Conservation (phyloP, 1,284 basidiomycete species). For the Austropuccinia psidii region DNA sequence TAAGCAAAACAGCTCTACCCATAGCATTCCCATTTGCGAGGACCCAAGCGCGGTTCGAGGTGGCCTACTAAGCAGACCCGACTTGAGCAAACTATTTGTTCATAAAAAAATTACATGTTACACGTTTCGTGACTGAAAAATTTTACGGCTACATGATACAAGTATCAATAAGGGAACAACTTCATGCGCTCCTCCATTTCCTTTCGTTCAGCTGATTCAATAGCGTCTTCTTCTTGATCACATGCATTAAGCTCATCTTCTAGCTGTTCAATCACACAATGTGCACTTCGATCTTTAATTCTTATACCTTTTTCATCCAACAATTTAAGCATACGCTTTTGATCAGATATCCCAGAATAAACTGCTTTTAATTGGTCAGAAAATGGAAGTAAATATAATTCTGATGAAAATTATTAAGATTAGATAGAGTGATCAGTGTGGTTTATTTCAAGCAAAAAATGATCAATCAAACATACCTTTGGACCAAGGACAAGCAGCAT, state of each 20-base stretch:
- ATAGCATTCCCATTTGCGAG: too few species aligned
- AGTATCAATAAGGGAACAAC: constrained; percentile 60
- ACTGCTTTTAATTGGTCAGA: constrained; percentile 58
- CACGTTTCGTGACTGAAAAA: neutral
- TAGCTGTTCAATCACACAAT: constrained; percentile 52
- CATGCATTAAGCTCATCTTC: constrained; percentile 49
- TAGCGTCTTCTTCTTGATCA: constrained; percentile 52
- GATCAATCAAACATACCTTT: constrained; percentile 56
- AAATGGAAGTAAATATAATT: constrained; percentile 78
- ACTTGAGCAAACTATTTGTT: neutral
- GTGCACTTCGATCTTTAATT: constrained; percentile 61
- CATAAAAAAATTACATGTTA: neutral
- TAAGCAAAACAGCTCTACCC: too few species aligned
- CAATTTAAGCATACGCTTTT: constrained; percentile 62
- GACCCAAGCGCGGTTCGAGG: neutral
- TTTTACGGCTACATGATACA: too few species aligned
- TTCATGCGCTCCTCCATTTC: constrained; percentile 56
- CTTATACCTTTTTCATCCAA: constrained; percentile 77
- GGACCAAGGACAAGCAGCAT: constrained; percentile 68
- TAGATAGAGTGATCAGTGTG: neutral
- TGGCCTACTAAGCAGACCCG: neutral
- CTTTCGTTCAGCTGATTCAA: constrained; percentile 52
- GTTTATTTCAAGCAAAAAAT: neutral
- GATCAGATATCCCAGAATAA: constrained; percentile 59
- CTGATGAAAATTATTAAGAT: constrained; percentile 50